Evolutionary conservation across 139 green algal genomes (phyloP).

Genomic region (Chlamydomonas sp.): DNA sequence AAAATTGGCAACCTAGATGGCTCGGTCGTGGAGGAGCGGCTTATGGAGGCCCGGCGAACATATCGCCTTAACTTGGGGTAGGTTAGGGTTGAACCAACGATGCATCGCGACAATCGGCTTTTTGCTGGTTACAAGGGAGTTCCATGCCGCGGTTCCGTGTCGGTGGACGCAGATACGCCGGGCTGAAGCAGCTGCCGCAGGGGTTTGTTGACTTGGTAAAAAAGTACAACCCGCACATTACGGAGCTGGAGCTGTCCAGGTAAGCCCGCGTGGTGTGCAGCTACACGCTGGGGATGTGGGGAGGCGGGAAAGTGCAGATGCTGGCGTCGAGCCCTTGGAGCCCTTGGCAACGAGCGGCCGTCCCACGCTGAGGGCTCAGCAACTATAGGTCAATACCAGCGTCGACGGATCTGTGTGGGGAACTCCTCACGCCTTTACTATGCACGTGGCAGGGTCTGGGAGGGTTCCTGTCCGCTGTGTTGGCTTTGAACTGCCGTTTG

Average conservation of each 20-base stretch:
- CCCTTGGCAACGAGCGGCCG: background rate
- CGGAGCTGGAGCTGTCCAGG: conserved; percentile 82
- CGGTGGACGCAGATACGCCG: conserved; percentile 65
- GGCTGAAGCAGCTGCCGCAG: conserved; percentile 57
- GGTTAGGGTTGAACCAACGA: background rate
- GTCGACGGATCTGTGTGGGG: too few species aligned
- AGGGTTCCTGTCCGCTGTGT: too few species aligned
- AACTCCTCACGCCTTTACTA: too few species aligned
- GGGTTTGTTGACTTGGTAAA: conserved; percentile 69
- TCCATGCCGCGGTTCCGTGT: background rate
- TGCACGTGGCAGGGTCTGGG: too few species aligned
- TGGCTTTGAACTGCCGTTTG: too few species aligned
- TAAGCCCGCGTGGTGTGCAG: background rate
- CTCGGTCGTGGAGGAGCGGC: conserved; percentile 60
- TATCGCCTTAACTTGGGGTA: conserved; percentile 80
- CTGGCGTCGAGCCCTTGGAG: background rate
- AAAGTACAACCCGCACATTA: conserved; percentile 73
- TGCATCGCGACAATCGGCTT: background rate
- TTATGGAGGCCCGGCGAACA: conserved; percentile 70
- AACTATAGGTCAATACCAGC: too few species aligned
- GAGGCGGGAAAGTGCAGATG: too few species aligned
- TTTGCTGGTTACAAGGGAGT: background rate
- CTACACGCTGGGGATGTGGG: background rate
- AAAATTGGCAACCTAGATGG: too few species aligned
- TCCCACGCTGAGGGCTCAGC: background rate